phyloP scores from a whole-genome alignment of 2,329 filamentous ascomycete genomes.

The Gnomoniopsis sp. region DNA sequence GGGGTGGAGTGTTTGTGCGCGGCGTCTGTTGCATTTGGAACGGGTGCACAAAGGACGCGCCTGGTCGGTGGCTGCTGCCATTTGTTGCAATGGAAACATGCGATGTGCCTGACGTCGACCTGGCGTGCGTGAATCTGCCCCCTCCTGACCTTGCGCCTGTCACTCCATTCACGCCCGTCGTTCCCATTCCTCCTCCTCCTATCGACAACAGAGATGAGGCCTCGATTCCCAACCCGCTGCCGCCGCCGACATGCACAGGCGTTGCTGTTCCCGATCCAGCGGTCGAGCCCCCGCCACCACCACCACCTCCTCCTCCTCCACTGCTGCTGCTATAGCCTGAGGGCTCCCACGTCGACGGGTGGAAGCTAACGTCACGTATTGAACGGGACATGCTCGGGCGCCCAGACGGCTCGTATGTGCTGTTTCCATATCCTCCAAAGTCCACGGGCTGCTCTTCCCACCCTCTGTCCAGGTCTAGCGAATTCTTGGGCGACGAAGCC shows the following conservation, averaged over 20 bases:
- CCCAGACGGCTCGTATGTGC: slow-evolving; percentile 21
- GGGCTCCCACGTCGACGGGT: slow-evolving; percentile 17
- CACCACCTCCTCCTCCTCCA: background rate
- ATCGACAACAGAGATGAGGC: background rate
- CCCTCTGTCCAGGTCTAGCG: slow-evolving; percentile 57
- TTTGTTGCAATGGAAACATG: slow-evolving; percentile 54
- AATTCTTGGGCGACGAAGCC: slow-evolving; percentile 53
- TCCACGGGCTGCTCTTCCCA: slow-evolving; percentile 52
- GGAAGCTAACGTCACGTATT: slow-evolving; percentile 45
- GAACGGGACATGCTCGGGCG: slow-evolving; percentile 23
- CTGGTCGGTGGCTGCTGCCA: slow-evolving; percentile 44
- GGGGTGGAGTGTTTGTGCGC: slow-evolving; percentile 55
- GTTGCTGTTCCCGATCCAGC: slow-evolving; percentile 19
- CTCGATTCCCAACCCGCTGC: slow-evolving; percentile 23
- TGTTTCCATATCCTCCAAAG: slow-evolving; percentile 29
- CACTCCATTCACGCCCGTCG: background rate
- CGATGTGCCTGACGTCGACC: slow-evolving; percentile 57
- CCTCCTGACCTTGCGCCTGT: slow-evolving; percentile 15
- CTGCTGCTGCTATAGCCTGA: slow-evolving; percentile 3
- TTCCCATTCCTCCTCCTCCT: too few relatives aligned
- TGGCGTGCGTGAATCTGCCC: slow-evolving; percentile 49
- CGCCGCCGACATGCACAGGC: slow-evolving; percentile 12
- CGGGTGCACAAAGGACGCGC: slow-evolving; percentile 55
- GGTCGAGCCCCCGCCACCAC: background rate
- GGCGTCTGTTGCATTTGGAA: slow-evolving; percentile 66